Evolutionary conservation across 192 early-diverging fungal species (phyloP).

Genomic region (Oehlia diaphana): DNA sequence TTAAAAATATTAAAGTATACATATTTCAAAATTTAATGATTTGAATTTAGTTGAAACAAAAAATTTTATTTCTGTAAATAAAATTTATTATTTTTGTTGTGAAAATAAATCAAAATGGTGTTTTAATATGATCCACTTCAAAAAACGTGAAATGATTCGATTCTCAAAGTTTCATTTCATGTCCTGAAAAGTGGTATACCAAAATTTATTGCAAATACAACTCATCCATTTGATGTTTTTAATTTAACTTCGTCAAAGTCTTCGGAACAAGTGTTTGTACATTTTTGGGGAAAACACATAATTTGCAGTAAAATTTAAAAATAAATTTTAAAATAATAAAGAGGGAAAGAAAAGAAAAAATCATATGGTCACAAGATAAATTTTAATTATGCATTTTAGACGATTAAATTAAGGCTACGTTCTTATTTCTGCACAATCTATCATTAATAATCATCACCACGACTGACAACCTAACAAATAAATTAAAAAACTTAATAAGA

Average conservation of each 20-base stretch:
- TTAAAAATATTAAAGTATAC: conserved; percentile 37
- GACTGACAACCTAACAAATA: conserved; percentile 33
- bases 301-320: neutral
- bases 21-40: neutral
- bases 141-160: neutral
- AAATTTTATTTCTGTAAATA: neutral
- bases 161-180: neutral
- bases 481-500: neutral
- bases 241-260: neutral
- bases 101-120: neutral
- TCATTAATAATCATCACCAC: conserved; percentile 45
- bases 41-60: neutral
- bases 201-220: neutral
- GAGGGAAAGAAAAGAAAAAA: neutral
- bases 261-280: neutral
- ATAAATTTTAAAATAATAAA: neutral
- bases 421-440: neutral
- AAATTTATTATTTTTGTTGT: neutral
- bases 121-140: neutral
- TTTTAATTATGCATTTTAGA: no score
- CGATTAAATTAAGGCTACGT: no score
- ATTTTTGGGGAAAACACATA: neutral
- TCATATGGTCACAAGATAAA: no score
- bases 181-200: neutral
- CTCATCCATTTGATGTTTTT: neutral